A percentile compares a stretch with the other conserved stretches of the same genome.
phyloP scores from a whole-genome alignment of 192 early-diverging fungal genomes.

The Backusella macrospora region DNA sequence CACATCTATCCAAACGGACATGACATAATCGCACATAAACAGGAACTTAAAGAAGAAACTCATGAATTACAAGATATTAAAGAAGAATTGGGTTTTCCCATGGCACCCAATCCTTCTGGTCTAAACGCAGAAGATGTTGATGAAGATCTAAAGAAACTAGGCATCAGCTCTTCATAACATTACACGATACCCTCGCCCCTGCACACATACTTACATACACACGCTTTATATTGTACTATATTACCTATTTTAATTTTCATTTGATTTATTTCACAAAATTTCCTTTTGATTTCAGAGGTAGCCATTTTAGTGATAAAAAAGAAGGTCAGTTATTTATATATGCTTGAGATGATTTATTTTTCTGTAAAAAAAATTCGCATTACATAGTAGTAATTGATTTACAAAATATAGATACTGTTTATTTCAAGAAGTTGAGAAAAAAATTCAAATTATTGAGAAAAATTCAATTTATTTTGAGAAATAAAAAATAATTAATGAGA shows the following conservation, averaged over 20 bases:
- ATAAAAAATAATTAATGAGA: no score
- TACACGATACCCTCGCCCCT: background rate
- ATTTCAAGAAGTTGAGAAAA: no score
- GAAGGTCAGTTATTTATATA: no score
- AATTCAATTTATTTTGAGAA: no score
- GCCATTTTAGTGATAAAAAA: conserved; percentile 2
- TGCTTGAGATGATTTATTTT: no score
- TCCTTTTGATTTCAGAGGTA: background rate
- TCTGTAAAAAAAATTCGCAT: no score
- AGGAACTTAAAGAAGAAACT: conserved; percentile 37
- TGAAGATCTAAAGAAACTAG: conserved; percentile 48
- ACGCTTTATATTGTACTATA: conserved; percentile 6
- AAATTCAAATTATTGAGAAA: no score
- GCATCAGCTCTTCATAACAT: conserved; percentile 34
- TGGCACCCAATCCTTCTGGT: conserved; percentile 33
- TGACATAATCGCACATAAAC: conserved; percentile 41
- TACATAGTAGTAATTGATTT: background rate
- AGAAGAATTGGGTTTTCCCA: conserved; percentile 48
- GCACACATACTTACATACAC: background rate
- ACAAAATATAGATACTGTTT: background rate
- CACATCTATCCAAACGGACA: conserved; percentile 33
- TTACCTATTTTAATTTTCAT: background rate
- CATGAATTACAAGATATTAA: conserved; percentile 45
- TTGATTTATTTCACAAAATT: background rate
- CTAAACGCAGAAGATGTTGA: conserved; percentile 40